A percentile compares a stretch with the other conserved stretches of the same genome.
phyloP scores from a whole-genome alignment of 305 asterid species.

The Fraxinus nigra region DNA sequence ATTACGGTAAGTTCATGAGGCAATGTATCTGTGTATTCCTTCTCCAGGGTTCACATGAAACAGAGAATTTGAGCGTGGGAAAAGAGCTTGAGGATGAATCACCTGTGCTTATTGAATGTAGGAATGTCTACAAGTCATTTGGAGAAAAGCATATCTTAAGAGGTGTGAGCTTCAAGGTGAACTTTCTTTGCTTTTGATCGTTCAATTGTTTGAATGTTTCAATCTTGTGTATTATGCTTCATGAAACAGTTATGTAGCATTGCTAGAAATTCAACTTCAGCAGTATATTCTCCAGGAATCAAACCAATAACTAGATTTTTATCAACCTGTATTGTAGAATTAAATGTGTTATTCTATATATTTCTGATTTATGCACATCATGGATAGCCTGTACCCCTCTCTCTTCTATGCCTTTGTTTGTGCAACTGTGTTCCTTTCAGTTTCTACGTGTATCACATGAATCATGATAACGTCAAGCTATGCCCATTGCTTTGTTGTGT shows the following conservation, averaged over 20 bases:
- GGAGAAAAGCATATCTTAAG: slow-evolving; percentile 89
- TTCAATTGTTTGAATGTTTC: neutral
- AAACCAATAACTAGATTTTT: neutral
- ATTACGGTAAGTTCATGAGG: slow-evolving; percentile 4
- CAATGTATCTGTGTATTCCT: slow-evolving; percentile 15
- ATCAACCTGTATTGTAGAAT: neutral
- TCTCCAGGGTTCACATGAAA: slow-evolving; percentile 50
- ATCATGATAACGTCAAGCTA: neutral
- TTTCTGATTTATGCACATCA: neutral
- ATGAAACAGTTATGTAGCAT: neutral
- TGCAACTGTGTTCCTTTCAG: neutral
- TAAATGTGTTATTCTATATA: neutral
- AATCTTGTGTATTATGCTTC: neutral
- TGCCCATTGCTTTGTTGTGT: neutral
- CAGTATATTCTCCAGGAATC: neutral
- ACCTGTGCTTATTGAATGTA: slow-evolving; percentile 91
- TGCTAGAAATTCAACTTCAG: neutral
- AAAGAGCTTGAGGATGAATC: slow-evolving; percentile 49
- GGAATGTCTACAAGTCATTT: slow-evolving; percentile 87
- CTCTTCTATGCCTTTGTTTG: neutral
- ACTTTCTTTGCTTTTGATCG: slow-evolving; percentile 21
- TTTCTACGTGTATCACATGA: neutral
- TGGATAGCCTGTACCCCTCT: neutral
- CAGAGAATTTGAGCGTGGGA: slow-evolving; percentile 34
- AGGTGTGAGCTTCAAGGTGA: slow-evolving; percentile 99